Evolutionary conservation across 179 eudicot species (phyloP), one percentile per base, ranked within the genome.

Genomic region (Dionaea muscipula): DNA sequence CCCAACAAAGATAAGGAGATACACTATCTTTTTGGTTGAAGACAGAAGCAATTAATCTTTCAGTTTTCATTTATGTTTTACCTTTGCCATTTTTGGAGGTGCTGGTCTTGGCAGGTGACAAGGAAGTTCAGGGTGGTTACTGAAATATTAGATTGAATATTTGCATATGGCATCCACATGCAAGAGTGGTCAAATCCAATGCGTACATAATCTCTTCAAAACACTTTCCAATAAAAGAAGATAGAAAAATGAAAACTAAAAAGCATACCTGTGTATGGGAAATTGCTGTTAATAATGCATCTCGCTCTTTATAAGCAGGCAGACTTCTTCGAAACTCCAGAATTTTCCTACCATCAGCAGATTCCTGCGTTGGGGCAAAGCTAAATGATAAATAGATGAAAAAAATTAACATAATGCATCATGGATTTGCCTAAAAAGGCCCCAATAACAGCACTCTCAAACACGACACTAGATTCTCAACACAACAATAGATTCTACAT

Each of bases 241-340:
- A 26, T 43, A 36, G 44, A 25, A 31, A 11, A 45, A n/a, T 12
- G 15, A 15, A 12, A 14, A 51, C 13, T 24, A 3, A 49, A 31
- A 14, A 22, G 55, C 26, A 43, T 41, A 81, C 94, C 94, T 85
- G 94, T 56, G 78, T 80, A 68, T 68, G 55, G 26, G 72, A 64
- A 55, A 85, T 85, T 46, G 82, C 70, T 68, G 68, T 58, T 66
- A 85, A 53, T 65, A 85, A 69, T 53, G 78, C 66, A 66, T 78
- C 84, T 67, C 77, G 78, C 57, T 85, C 82, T 63, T 82, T 82
- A 55, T 69, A 85, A 28, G 84, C 85, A 60, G 94, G 94, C 45
- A 85, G 89, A 66, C 78, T 75, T 61, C 59, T 71, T 24, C 90
- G 90, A 46, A 82, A 80, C 57, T 80, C 78, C 71, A 72, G 56